Evolutionary conservation across 192 early-diverging fungal genomes (phyloP), one percentile per base, ranked within the genome.

Genomic region (Jimgerdemannia lactiflua): DNA sequence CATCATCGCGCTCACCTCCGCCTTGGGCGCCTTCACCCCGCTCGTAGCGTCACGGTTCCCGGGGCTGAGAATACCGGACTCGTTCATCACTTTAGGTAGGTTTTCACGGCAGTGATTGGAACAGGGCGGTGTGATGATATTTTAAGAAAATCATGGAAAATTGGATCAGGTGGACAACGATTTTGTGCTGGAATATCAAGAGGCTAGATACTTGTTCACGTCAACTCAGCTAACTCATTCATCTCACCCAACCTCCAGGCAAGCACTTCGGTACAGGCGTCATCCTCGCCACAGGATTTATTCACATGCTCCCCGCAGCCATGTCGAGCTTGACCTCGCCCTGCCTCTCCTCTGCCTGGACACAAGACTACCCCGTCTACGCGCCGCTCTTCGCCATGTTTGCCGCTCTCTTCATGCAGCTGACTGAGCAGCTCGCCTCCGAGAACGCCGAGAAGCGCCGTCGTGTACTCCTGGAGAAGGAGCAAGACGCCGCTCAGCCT

Each of bases 261-360:
- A 81, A 81, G 59, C 76, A 81, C 49, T 83, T 83, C 66, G 87
- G 87, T 42, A 86, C 83, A 0, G 93, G 92, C 1, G 88, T 93
- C 6, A 92, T 94, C 70, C 68, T 93, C 39, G 89, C 93, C 8
- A 94, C 93, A 8, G 88, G 89, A 4, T 91, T 94, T 67, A 89
- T 94, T 64, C 93, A 94, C 77, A 92, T 94, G 92, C 74, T 94
- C 0, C 87, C 90, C 17, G 80, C 80, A 10, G 87, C 91, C 42
- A 78, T 89, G 11, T 78, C 79, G 42, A 80, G 83, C 8, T 83
- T 94, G n/a, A 82, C 85, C 2, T 83, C 87, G 19, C 78, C 83
- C 29, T 90, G 92, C 74, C 75, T 92, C 42, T 81, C 89, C 8
- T 79, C 73, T 0, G 49, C 79, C 4, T 87, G 88, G 69, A 77